Conservation (phyloP, 176 grass and related monocot genomes). For the Avena insularis region DNA sequence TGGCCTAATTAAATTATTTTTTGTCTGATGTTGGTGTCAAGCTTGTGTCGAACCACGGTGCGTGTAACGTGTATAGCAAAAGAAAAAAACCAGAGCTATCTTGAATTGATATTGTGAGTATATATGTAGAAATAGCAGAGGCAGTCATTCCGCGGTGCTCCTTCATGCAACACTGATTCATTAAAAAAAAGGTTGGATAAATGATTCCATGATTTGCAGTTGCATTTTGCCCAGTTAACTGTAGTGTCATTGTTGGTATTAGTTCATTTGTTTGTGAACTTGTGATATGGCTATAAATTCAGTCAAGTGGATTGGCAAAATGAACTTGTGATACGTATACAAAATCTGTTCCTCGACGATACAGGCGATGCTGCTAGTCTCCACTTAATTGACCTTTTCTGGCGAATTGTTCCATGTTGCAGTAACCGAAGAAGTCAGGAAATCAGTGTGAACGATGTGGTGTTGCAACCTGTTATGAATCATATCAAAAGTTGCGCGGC, state of each 20-base stretch:
- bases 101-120: slow-evolving; percentile 11
- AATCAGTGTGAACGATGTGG: too few relatives aligned
- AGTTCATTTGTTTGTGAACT: too few relatives aligned
- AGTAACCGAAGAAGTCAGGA: neutral
- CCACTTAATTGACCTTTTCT: too few relatives aligned
- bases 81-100: neutral
- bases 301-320: neutral
- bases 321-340: neutral
- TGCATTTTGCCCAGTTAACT: too few relatives aligned
- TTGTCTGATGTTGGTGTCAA: slow-evolving; percentile 8
- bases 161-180: neutral
- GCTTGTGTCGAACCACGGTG: neutral
- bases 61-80: slow-evolving; percentile 42
- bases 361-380: too few relatives aligned
- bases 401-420: neutral
- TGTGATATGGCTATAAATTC: too few relatives aligned
- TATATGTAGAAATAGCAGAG: slow-evolving; percentile 25
- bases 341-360: too few relatives aligned
- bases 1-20: slow-evolving; percentile 45
- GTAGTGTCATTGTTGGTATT: too few relatives aligned
- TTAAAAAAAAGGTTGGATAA: too few relatives aligned
- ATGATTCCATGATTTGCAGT: too few relatives aligned
- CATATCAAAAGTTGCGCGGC: too few relatives aligned
- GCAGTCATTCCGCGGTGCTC: slow-evolving; percentile 29
- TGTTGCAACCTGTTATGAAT: too few relatives aligned